phyloP scores from a whole-genome alignment of 371 early-diverging fungal genomes.

The Rhizopus delemar region DNA sequence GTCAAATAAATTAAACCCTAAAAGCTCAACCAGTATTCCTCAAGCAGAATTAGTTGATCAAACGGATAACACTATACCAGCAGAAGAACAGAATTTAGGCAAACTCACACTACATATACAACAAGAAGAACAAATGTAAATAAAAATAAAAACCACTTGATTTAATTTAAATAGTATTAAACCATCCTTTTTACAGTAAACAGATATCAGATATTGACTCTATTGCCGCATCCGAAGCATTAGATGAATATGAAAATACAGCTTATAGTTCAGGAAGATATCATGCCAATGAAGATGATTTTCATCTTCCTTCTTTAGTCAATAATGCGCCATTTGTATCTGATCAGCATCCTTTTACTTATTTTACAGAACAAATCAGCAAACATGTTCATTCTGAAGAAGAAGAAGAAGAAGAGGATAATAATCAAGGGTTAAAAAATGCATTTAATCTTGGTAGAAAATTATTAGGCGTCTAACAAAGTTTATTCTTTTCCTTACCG shows the following conservation, averaged over 20 bases:
- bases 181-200: not conserved
- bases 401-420: conserved; percentile 1
- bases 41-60: conserved; percentile 16
- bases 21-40: conserved; percentile 7
- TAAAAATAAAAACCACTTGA: conserved; percentile 3
- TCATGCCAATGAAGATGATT: conserved; percentile 22
- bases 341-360: conserved; percentile 45
- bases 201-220: conserved; percentile 34
- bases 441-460: conserved; percentile 32
- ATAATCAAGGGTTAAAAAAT: conserved; percentile 14
- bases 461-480: conserved; percentile 15
- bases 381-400: not conserved
- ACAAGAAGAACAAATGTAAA: conserved; percentile 20
- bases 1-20: not conserved
- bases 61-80: conserved; percentile 32
- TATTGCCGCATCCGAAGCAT: conserved; percentile 34
- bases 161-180: not conserved
- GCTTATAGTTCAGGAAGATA: conserved; percentile 21
- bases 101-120: conserved; percentile 25
- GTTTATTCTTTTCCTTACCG: not conserved
- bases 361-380: conserved; percentile 27
- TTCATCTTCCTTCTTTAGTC: conserved; percentile 24
- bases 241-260: conserved; percentile 36
- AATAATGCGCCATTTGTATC: conserved; percentile 41
- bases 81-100: conserved; percentile 16